phyloP scores from a whole-genome alignment of 2,329 filamentous ascomycete genomes.

The Aureobasidium mangrovei region DNA sequence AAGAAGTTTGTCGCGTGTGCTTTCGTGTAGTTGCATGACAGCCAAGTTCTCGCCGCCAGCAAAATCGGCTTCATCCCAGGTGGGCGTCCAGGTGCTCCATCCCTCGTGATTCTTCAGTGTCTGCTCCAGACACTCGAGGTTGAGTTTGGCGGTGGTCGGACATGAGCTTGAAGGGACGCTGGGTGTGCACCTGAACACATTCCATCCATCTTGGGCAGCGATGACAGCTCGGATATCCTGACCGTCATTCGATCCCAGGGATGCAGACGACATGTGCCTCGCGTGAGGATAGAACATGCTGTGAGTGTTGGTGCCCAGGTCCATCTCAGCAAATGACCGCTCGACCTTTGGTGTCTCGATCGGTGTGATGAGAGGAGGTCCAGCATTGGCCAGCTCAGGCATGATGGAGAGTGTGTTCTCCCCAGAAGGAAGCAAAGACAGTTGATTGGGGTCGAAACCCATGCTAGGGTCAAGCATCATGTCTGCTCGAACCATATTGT shows the following conservation, averaged over 20 bases:
- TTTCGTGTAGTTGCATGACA: constrained; percentile 42
- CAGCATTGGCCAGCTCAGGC: constrained; percentile 33
- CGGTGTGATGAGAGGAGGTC: constrained; percentile 36
- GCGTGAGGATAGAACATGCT: constrained; percentile 31
- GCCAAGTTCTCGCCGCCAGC: constrained; percentile 38
- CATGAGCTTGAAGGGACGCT: constrained; percentile 40
- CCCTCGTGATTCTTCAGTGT: constrained; percentile 43
- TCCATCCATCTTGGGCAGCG: constrained; percentile 44
- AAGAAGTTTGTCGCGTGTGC: constrained; percentile 59
- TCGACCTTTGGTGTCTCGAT: constrained; percentile 40
- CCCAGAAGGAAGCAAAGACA: constrained; percentile 28
- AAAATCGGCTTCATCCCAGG: constrained; percentile 41
- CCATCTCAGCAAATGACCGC: constrained; percentile 38
- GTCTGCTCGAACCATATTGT: constrained; percentile 35
- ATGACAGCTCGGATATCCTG: constrained; percentile 41
- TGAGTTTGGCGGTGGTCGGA: constrained; percentile 42
- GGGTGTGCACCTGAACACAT: constrained; percentile 44
- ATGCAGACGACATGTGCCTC: constrained; percentile 32
- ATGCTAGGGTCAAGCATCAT: constrained; percentile 38
- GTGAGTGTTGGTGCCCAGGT: constrained; percentile 35
- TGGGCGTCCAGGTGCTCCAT: constrained; percentile 44
- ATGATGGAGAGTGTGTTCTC: constrained; percentile 40
- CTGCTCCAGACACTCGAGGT: constrained; percentile 43
- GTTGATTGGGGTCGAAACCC: constrained; percentile 35
- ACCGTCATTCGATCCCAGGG: constrained; percentile 13